Evolutionary conservation across 139 green algal species (phyloP).

Genomic region (Chlorella sp.): DNA sequence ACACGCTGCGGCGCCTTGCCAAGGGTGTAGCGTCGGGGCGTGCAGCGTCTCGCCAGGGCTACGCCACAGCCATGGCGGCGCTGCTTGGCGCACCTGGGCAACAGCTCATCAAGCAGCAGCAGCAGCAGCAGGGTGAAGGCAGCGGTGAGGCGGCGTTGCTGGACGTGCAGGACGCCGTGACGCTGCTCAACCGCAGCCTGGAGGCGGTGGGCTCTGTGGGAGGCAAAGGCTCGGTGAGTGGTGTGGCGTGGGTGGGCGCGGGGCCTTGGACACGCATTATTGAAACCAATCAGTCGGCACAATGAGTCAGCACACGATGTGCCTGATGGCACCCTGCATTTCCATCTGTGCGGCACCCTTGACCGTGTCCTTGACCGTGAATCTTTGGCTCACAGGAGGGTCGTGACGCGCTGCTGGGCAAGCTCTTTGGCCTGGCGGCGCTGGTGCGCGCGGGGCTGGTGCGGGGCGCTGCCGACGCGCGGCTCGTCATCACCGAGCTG

Average conservation of each 20-base stretch:
- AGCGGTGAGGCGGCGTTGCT: background rate
- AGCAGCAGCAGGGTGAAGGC: too few relatives aligned
- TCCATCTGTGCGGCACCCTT: too few relatives aligned
- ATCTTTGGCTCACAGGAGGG: too few relatives aligned
- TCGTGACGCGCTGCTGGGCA: constrained; percentile 59
- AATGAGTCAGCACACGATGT: too few relatives aligned
- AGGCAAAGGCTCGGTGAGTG: constrained; percentile 30
- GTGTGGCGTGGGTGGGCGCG: background rate
- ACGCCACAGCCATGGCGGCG: constrained; percentile 59
- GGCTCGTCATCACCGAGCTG: constrained; percentile 24
- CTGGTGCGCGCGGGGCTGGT: constrained; percentile 39
- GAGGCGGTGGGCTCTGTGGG: constrained; percentile 30
- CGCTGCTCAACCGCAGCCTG: constrained; percentile 42
- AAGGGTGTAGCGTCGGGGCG: constrained; percentile 59
- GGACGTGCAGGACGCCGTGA: background rate
- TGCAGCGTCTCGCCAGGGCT: constrained; percentile 72
- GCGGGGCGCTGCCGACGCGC: background rate
- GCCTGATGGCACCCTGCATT: too few relatives aligned
- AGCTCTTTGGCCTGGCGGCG: constrained; percentile 60
- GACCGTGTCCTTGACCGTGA: too few relatives aligned
- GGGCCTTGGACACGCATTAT: background rate
- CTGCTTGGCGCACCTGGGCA: constrained; percentile 22
- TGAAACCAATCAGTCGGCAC: too few relatives aligned
- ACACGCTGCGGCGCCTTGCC: constrained; percentile 60
- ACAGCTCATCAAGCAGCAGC: background rate